Conservation (phyloP, 2,329 filamentous ascomycete species). For the Trichoderma sp. region DNA sequence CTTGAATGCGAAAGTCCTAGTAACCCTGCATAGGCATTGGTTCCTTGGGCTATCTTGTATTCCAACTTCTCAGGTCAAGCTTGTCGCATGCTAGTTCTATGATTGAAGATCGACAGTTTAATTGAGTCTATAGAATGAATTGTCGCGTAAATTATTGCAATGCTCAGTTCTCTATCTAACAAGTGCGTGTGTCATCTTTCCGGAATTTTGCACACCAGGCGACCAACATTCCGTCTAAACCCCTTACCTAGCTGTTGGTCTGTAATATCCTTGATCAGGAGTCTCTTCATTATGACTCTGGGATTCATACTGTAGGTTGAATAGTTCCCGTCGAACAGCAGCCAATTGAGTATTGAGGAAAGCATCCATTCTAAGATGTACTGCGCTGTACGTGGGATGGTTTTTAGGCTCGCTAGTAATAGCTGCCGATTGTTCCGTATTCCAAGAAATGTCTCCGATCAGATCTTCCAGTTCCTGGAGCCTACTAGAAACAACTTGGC, state of each 20-base stretch:
- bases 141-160: background rate
- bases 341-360: background rate
- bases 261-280: background rate
- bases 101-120: background rate
- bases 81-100: background rate
- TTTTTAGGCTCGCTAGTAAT: background rate
- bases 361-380: background rate
- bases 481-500: background rate
- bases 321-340: background rate
- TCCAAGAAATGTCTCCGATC: constrained; percentile 1
- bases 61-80: background rate
- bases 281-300: background rate
- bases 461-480: background rate
- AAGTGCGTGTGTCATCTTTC: background rate
- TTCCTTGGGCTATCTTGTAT: background rate
- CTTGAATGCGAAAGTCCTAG: background rate
- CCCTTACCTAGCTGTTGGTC: background rate
- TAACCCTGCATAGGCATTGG: background rate
- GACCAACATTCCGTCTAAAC: background rate
- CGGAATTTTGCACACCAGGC: background rate
- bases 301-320: background rate
- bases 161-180: background rate
- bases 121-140: background rate
- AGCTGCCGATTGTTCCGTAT: background rate
- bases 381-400: background rate